These are phyloP conservation scores for Oehlia diaphana DNA, from an alignment of 192 early-diverging fungal genomes.

Conservation along the genomic window DNA sequence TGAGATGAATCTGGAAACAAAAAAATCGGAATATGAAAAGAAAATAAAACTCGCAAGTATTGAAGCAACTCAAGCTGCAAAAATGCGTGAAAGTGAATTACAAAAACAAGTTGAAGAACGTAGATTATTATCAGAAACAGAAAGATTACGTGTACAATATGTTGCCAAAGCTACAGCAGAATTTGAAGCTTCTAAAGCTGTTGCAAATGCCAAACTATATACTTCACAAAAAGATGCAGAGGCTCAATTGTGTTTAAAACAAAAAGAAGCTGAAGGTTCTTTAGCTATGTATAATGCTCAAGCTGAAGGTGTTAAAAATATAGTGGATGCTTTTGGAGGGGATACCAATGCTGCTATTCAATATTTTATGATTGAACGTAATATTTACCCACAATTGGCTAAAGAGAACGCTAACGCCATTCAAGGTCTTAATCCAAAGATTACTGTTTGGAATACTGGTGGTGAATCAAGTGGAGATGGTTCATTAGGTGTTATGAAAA, in stretches of 20 bases:
- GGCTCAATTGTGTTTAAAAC: slow-evolving; percentile 36
- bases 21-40: slow-evolving; percentile 38
- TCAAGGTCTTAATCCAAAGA: slow-evolving; percentile 53
- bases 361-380: slow-evolving; percentile 55
- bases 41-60: slow-evolving; percentile 50
- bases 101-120: slow-evolving; percentile 50
- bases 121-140: slow-evolving; percentile 40
- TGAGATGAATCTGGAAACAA: slow-evolving; percentile 36
- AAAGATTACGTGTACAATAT: slow-evolving; percentile 45
- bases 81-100: slow-evolving; percentile 42
- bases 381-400: slow-evolving; percentile 48
- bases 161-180: slow-evolving; percentile 50
- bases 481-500: slow-evolving; percentile 35
- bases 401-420: slow-evolving; percentile 52
- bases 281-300: slow-evolving; percentile 42
- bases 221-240: slow-evolving; percentile 36
- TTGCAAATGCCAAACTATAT: slow-evolving; percentile 46
- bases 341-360: slow-evolving; percentile 41
- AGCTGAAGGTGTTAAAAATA: slow-evolving; percentile 41
- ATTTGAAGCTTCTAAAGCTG: slow-evolving; percentile 40
- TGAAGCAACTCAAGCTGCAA: slow-evolving; percentile 48
- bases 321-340: slow-evolving; percentile 35
- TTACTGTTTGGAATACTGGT: slow-evolving; percentile 56
- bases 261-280: slow-evolving; percentile 52
- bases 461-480: slow-evolving; percentile 1